Percentiles rank a stretch among this genome's conserved stretches.
phyloP scores from a whole-genome alignment of 176 grass and related monocot genomes.

The Phoenix roebelenii region DNA sequence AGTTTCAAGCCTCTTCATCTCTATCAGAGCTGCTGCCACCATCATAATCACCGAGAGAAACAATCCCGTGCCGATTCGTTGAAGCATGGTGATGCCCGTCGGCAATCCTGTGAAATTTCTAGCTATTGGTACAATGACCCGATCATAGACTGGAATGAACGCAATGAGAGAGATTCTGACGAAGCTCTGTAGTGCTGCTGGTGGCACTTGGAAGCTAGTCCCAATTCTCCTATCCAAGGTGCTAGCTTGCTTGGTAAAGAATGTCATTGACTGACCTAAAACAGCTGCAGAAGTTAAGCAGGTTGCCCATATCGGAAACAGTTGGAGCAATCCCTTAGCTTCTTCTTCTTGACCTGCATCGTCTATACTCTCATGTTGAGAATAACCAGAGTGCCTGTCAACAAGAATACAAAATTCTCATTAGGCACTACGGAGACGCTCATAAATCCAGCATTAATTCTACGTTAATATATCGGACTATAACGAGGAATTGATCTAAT shows the following conservation, averaged over 20 bases:
- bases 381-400: too few species aligned
- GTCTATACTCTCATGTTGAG: too few species aligned
- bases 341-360: conserved; percentile 11
- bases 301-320: conserved; percentile 50
- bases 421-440: too few species aligned
- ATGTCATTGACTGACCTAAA: conserved; percentile 28
- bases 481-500: too few species aligned
- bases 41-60: conserved; percentile 29
- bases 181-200: conserved; percentile 52
- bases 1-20: conserved; percentile 33
- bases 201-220: conserved; percentile 33
- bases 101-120: conserved; percentile 26
- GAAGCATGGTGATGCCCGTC: conserved; percentile 58
- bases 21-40: conserved; percentile 35
- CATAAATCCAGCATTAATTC: too few species aligned
- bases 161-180: conserved; percentile 34
- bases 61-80: conserved; percentile 45
- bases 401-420: too few species aligned
- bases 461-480: too few species aligned
- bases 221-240: conserved; percentile 58
- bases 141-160: conserved; percentile 50
- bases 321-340: conserved; percentile 28
- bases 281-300: conserved; percentile 56
- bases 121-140: conserved; percentile 30
- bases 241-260: conserved; percentile 66